Conservation (phyloP, 768 basidiomycete genomes). For the Tylopilus felleus region DNA sequence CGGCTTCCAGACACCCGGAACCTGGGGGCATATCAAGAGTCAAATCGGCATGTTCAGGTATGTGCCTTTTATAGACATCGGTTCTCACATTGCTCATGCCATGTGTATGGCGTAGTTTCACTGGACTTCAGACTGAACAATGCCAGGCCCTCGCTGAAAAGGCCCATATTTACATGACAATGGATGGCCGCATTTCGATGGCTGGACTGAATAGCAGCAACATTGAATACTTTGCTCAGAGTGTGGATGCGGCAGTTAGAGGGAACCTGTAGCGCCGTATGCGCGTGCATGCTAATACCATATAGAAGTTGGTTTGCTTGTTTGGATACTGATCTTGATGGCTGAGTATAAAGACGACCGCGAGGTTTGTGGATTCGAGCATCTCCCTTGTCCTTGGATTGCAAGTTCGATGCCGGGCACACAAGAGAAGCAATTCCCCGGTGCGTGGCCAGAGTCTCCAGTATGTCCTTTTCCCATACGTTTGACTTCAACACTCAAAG, state of each 20-base stretch:
- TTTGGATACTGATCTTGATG: conserved; percentile 21
- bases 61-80: conserved; percentile 16
- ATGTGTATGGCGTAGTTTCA: conserved; percentile 58
- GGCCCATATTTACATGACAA: conserved; percentile 93
- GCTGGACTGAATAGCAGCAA: conserved; percentile 82
- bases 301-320: conserved; percentile 22
- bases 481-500: neutral
- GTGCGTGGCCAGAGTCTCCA: conserved; percentile 24
- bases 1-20: conserved; percentile 84
- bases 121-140: conserved; percentile 75
- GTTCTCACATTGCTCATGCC: neutral
- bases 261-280: conserved; percentile 59
- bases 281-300: conserved; percentile 15
- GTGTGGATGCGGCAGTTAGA: conserved; percentile 79
- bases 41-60: conserved; percentile 99
- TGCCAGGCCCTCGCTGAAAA: conserved; percentile 81
- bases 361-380: conserved; percentile 17
- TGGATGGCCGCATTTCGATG: conserved; percentile 92
- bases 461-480: conserved; percentile 13
- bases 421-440: conserved; percentile 17
- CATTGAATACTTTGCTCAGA: conserved; percentile 87
- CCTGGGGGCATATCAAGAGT: conserved; percentile 92
- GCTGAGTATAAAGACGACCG: neutral
- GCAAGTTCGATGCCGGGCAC: conserved; percentile 19
- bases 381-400: conserved; percentile 9